Evolutionary conservation across 1,284 basidiomycete genomes (phyloP), one percentile per base, ranked within the genome.

Genomic region (Ceratobasidium sp.): DNA sequence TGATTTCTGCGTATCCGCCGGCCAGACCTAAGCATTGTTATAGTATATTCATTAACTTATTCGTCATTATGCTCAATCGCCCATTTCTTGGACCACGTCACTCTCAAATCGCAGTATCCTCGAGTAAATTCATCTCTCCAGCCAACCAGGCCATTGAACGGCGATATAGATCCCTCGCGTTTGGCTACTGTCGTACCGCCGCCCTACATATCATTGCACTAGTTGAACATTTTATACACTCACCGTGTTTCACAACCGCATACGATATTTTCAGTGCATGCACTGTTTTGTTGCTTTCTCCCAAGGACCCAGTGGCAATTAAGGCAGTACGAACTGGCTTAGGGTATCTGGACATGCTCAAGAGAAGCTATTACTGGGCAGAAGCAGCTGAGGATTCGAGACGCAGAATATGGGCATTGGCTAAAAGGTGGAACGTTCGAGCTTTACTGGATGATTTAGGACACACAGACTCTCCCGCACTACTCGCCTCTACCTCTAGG

Each of bases 41-140:
- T 40, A 74, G 71, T 33, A 64, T 64, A 28, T 74, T 74, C 46
- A 61, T 74, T 61, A 74, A 74, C 44, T n/a, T 62, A 33, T 74
- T 74, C 44, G 38, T 64, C 46, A 62, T 74, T 10, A 28, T 74
- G 71, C 44, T 74, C 20, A 62, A 74, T 28, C 71, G 71, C 2
- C 71, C 71, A 12, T 64, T 74, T 52, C 61, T 64, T 4, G 71
- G 71, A 13, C 33, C 44, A 20, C 59, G 48, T 26, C 59, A 46
- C 44, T 20, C 40, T n/a, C 46, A 59, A 20, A 50, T 48, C 42
- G 9, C 57, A 5, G 10, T 26, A 26, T 9, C 33, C 38, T n/a
- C 40, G 5, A 9, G 38, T 15, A 20, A 52, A 17, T 17, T 28
- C 20, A 7, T 40, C 17, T 61, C 57, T 12, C 46, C 42, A 33